phyloP scores from a whole-genome alignment of 2,329 filamentous ascomycete genomes.

The Cercospora beticola region DNA sequence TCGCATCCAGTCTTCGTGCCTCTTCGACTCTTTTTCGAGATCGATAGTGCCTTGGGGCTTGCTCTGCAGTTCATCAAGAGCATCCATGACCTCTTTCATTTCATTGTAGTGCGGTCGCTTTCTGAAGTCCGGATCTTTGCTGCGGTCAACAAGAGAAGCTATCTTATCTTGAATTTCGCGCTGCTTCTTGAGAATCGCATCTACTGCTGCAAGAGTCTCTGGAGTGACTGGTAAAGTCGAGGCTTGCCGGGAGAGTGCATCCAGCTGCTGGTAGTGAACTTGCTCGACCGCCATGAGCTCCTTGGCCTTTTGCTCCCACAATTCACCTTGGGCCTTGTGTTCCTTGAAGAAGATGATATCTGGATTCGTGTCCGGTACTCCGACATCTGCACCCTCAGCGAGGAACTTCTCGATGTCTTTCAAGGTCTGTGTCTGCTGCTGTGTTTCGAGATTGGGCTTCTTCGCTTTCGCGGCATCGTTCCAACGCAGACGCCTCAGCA shows the following conservation, averaged over 20 bases:
- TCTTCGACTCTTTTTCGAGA: slow-evolving; percentile 88
- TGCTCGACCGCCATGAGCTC: slow-evolving; percentile 90
- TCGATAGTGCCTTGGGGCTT: slow-evolving; percentile 90
- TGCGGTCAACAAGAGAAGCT: slow-evolving; percentile 74
- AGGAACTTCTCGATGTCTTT: slow-evolving; percentile 78
- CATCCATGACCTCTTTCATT: slow-evolving; percentile 85
- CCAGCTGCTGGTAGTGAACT: slow-evolving; percentile 91
- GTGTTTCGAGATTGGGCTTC: slow-evolving; percentile 32
- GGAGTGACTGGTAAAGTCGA: slow-evolving; percentile 74
- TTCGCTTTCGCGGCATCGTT: slow-evolving; percentile 70
- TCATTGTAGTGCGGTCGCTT: slow-evolving; percentile 85
- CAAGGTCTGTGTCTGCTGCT: slow-evolving; percentile 63
- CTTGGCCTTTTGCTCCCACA: slow-evolving; percentile 90
- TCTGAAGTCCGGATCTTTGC: slow-evolving; percentile 69
- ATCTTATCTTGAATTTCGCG: slow-evolving; percentile 91
- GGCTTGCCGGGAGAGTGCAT: slow-evolving; percentile 84
- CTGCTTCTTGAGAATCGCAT: slow-evolving; percentile 92
- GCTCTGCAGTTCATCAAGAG: slow-evolving; percentile 83
- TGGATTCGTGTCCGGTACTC: slow-evolving; percentile 76
- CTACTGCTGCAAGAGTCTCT: slow-evolving; percentile 77
- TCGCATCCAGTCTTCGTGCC: slow-evolving; percentile 98
- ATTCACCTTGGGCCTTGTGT: slow-evolving; percentile 71
- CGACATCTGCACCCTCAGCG: slow-evolving; percentile 71
- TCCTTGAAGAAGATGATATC: slow-evolving; percentile 74
- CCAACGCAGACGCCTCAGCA: slow-evolving; percentile 86